phyloP scores from a whole-genome alignment of 1,139 yeast species.

The Candida pseudoviswanathii region DNA sequence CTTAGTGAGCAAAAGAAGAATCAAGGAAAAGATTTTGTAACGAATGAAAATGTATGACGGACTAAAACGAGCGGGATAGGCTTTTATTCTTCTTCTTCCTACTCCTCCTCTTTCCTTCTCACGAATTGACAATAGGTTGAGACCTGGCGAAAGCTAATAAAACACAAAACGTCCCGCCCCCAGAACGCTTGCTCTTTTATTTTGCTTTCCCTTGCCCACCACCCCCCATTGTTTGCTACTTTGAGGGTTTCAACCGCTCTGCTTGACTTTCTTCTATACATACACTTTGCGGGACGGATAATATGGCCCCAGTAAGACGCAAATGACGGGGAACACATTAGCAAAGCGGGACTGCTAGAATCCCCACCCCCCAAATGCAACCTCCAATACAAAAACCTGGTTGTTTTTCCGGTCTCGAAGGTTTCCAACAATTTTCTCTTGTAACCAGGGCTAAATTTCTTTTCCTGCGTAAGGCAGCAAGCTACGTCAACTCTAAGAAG shows the following conservation, averaged over 20 bases:
- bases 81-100: background rate
- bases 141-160: background rate
- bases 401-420: background rate
- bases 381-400: too few species aligned
- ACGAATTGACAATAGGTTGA: background rate
- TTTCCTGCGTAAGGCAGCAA: background rate
- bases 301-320: too few species aligned
- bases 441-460: background rate
- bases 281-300: background rate
- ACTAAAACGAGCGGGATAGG: background rate
- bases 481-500: background rate
- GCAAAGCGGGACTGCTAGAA: too few species aligned
- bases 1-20: background rate
- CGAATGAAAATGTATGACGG: constrained; percentile 1
- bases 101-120: background rate
- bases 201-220: too few species aligned
- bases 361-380: too few species aligned
- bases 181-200: too few species aligned
- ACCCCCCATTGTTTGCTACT: background rate
- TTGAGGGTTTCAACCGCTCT: background rate
- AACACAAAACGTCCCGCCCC: background rate
- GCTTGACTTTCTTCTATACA: background rate
- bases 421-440: background rate
- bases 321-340: too few species aligned
- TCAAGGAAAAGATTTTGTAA: background rate